phyloP scores from a whole-genome alignment of 2,329 filamentous ascomycete species.

The Lecanosticta acicola region DNA sequence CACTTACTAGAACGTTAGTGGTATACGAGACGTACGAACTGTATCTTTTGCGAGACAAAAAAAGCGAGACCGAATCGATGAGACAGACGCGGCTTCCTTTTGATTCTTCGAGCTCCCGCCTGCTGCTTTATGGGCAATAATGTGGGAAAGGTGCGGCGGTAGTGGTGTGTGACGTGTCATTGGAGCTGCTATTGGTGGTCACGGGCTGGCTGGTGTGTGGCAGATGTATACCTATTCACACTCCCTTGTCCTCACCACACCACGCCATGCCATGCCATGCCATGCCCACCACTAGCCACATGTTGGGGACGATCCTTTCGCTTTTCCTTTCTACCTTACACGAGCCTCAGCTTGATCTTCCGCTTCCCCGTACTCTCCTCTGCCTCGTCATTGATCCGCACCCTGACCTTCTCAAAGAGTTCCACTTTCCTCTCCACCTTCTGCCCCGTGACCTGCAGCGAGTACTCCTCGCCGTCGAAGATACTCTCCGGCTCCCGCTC shows the following conservation, averaged over 20 bases:
- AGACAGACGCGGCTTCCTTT: no score
- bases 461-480: constrained; percentile 83
- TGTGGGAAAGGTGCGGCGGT: neutral
- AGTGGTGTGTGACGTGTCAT: neutral
- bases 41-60: neutral
- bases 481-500: constrained; percentile 68
- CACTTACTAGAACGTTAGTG: no score
- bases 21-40: no score
- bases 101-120: no score
- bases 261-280: no score
- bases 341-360: constrained; percentile 65
- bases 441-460: constrained; percentile 50
- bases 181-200: neutral
- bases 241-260: neutral
- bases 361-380: constrained; percentile 96
- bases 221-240: no score
- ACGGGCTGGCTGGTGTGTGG: no score
- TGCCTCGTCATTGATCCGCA: constrained; percentile 85
- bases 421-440: constrained; percentile 55
- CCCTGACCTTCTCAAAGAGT: constrained; percentile 85
- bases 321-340: constrained; percentile 25
- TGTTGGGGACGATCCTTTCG: neutral
- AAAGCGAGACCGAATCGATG: no score
- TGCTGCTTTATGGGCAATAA: no score
- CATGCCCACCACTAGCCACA: neutral